These are phyloP conservation scores for Bimuria novae-zelandiae DNA, from an alignment of 2,329 filamentous ascomycete genomes.

Conservation along the genomic window DNA sequence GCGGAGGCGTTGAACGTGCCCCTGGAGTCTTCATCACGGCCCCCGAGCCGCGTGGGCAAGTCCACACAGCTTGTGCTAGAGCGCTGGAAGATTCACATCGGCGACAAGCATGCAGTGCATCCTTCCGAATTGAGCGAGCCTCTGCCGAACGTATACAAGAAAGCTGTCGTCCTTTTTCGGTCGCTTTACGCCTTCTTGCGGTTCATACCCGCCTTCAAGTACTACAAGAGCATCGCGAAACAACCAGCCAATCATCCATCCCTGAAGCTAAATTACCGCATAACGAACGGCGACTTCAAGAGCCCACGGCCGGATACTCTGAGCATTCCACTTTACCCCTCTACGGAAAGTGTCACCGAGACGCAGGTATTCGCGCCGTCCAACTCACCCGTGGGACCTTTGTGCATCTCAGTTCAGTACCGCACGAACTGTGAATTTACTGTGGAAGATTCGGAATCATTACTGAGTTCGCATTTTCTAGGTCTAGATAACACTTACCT, in stretches of 20 bases:
- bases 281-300: conserved; percentile 64
- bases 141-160: conserved; percentile 93
- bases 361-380: conserved; percentile 82
- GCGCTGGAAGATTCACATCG: conserved; percentile 86
- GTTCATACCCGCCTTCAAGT: conserved; percentile 84
- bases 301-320: conserved; percentile 69
- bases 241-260: conserved; percentile 64
- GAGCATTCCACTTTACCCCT: conserved; percentile 69
- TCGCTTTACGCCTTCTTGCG: conserved; percentile 83
- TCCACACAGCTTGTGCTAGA: conserved; percentile 81
- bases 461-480: conserved; percentile 92
- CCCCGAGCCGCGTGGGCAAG: conserved; percentile 52
- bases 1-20: conserved; percentile 76
- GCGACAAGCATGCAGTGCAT: conserved; percentile 59
- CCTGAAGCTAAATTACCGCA: conserved; percentile 79
- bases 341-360: conserved; percentile 60
- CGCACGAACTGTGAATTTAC: conserved; percentile 88
- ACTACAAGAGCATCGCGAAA: conserved; percentile 75
- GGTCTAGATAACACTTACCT: conserved; percentile 88
- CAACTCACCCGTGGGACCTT: conserved; percentile 82
- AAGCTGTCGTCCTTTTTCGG: conserved; percentile 91
- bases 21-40: conserved; percentile 52
- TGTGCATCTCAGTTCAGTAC: conserved; percentile 82
- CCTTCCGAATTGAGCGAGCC: conserved; percentile 62
- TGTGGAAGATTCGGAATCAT: conserved; percentile 86